Conservation (phyloP, 768 basidiomycete species). For the Lentinula aciculospora region DNA sequence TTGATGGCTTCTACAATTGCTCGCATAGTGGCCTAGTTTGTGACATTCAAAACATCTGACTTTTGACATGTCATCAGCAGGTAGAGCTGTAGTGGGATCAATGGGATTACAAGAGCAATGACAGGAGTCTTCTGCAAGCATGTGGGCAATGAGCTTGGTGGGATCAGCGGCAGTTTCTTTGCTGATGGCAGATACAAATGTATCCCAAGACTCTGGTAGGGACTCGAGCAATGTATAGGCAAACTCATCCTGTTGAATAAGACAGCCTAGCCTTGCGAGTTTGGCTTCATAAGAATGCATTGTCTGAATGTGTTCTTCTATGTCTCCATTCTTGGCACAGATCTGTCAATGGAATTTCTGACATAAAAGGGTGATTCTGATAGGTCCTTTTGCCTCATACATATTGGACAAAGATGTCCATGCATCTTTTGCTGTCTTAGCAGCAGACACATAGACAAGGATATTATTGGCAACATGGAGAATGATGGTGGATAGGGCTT, state of each 20-base stretch:
- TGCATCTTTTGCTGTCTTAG: constrained; percentile 18
- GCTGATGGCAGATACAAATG: constrained; percentile 17
- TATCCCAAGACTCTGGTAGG: constrained; percentile 27
- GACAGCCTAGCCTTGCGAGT: constrained; percentile 14
- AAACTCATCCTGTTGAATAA: constrained; percentile 23
- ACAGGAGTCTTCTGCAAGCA: constrained; percentile 19
- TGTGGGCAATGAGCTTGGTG: constrained; percentile 16
- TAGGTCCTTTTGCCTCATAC: constrained; percentile 21
- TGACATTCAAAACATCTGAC: constrained; percentile 11
- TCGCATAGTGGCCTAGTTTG: constrained; percentile 4
- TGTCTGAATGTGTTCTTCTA: constrained; percentile 24
- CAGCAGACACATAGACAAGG: constrained; percentile 22
- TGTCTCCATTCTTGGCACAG: constrained; percentile 22
- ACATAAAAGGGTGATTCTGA: constrained; percentile 19
- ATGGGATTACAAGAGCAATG: constrained; percentile 5
- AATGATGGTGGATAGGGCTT: constrained; percentile 24
- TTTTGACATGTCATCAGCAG: constrained; percentile 6
- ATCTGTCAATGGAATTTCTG: constrained; percentile 20
- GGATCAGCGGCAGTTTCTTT: not conserved
- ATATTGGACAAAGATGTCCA: constrained; percentile 23
- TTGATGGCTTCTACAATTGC: not conserved
- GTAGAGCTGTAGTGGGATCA: constrained; percentile 11
- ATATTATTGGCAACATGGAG: constrained; percentile 20
- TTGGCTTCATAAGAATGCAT: constrained; percentile 20
- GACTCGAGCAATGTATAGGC: constrained; percentile 23